Evolutionary conservation across 192 early-diverging fungal species (phyloP).

Genomic region (Coemansia javaensis): DNA sequence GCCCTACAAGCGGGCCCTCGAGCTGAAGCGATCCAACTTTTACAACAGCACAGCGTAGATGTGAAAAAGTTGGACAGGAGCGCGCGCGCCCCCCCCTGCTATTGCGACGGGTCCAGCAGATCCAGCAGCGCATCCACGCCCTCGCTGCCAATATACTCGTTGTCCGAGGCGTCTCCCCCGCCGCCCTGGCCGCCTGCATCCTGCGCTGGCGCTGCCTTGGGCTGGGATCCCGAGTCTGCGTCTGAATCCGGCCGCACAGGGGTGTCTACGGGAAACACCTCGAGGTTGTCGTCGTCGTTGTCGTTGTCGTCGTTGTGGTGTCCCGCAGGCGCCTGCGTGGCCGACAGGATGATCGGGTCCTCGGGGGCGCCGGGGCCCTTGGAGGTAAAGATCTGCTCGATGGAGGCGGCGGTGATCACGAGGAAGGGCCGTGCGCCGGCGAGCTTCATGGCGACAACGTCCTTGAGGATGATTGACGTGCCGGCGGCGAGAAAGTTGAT

Average conservation of each 20-base stretch:
- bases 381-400: slow-evolving; percentile 37
- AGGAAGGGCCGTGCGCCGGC: slow-evolving; percentile 32
- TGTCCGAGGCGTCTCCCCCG: neutral
- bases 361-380: slow-evolving; percentile 18
- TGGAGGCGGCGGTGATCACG: slow-evolving; percentile 26
- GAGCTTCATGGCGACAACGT: slow-evolving; percentile 30
- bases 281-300: neutral
- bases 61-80: neutral
- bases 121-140: slow-evolving; percentile 5
- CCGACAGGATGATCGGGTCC: slow-evolving; percentile 26
- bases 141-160: neutral
- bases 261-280: too few species aligned
- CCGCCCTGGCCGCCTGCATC: neutral
- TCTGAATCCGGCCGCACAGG: too few species aligned
- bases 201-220: too few species aligned
- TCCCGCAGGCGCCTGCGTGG: slow-evolving; percentile 12
- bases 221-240: neutral
- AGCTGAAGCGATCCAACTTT: slow-evolving; percentile 69
- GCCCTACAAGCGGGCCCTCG: slow-evolving; percentile 80
- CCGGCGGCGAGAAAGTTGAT: slow-evolving; percentile 20
- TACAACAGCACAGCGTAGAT: slow-evolving; percentile 54
- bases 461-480: slow-evolving; percentile 32
- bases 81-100: neutral
- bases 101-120: slow-evolving; percentile 10
- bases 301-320: neutral